A percentile compares a stretch with the other conserved stretches of the same genome.
These are phyloP conservation scores for Pleurotus cornucopiae DNA, from an alignment of 768 basidiomycete genomes.

Conservation along the genomic window DNA sequence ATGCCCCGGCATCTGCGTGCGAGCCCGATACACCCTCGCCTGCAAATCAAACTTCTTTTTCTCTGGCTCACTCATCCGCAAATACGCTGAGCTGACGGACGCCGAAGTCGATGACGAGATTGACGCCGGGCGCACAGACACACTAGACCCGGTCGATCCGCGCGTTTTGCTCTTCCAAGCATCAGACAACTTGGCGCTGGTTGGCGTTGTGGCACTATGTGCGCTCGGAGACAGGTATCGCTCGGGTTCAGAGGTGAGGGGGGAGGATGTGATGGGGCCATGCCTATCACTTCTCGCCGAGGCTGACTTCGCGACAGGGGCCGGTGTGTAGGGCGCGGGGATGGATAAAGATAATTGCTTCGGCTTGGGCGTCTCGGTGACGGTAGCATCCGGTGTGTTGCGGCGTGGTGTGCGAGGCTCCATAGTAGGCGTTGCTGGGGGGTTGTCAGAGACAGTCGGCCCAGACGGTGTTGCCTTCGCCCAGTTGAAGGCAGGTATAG, in stretches of 20 bases:
- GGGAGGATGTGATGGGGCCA: conserved; percentile 18
- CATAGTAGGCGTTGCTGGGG: conserved; percentile 7
- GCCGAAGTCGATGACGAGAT: conserved; percentile 4
- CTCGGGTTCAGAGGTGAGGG: conserved; percentile 20
- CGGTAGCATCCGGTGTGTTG: background rate
- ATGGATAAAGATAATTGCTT: background rate
- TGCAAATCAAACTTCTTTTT: conserved; percentile 57
- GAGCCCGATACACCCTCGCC: conserved; percentile 57
- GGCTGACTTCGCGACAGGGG: background rate
- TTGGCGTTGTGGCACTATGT: background rate
- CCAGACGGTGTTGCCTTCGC: conserved; percentile 6
- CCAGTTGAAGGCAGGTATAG: conserved; percentile 9
- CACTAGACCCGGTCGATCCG: background rate
- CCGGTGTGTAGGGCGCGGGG: background rate
- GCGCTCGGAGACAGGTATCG: background rate
- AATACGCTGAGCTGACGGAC: conserved; percentile 1
- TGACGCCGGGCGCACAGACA: background rate
- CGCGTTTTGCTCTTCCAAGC: background rate
- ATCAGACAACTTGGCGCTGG: background rate
- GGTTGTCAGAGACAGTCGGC: conserved; percentile 2
- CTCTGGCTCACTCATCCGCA: conserved; percentile 43
- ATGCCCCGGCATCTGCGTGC: conserved; percentile 52
- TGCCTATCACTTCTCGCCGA: background rate
- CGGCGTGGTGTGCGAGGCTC: background rate
- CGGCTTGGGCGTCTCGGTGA: background rate